Evolutionary conservation across 495 filamentous ascomycete species (phyloP), one percentile per base, ranked within the genome.

Genomic region (Cetradonia linearis): DNA sequence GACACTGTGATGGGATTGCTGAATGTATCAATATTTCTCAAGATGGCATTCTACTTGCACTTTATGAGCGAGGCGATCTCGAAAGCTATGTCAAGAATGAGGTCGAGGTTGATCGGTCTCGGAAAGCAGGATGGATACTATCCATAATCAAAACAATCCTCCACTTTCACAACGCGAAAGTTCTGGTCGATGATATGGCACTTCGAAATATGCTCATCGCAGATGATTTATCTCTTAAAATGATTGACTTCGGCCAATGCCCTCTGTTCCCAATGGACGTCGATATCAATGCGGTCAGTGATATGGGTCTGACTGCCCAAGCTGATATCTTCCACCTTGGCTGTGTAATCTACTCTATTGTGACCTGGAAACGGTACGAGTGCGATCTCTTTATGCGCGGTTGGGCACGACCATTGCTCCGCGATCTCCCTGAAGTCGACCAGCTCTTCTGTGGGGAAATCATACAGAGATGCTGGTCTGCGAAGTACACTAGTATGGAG

Each of bases 161-260:
- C 36, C 36, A 38, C 33, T 52, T 61, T 37, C 59, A 56, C 52
- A 23, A 56, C 16, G 20, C 49, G 23, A 61, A 56, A 28, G 31
- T 61, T 31, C 50, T 61, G 38, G 38, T 61, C 11, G 23, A 56
- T 56, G 59, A 61, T 46, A 55, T 47, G 9, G 59, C 59, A 7
- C 36, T 61, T 37, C 50, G 59, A 20, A 61, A 61, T 33, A 55
- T 61, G 3, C 59, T 61, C 4, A 14, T 61, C 25, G 50, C 50
- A 33, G 59, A 61, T 13, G 59, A 61, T 56, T 25, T 44, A 31
- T 61, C 59, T 28, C 49, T 61, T 31, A 61, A 61, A 37, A 38
- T 61, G 50, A 61, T 61, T 37, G 52, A 56, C 27, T 61, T 61
- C 38, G 59, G 59, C 52, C 49, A 61, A 33, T 61, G 59, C 38